Evolutionary conservation across 345 rosid genomes (phyloP).

Genomic region (Luvunga scandens): DNA sequence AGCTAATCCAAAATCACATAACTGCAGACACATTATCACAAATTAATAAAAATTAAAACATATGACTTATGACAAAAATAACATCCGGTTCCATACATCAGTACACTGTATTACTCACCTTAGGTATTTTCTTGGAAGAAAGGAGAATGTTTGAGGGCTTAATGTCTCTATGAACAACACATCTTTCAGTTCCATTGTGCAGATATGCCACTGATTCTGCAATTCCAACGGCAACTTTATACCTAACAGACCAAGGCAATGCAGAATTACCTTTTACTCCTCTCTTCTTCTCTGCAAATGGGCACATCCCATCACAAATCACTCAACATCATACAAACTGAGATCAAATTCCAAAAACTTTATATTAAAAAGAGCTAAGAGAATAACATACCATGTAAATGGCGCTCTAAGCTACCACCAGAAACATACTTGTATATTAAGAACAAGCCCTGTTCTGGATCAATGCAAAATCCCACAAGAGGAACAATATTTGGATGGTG

Average conservation of each 20-base stretch:
- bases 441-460: slow-evolving; percentile 84
- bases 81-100: not conserved
- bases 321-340: slow-evolving; percentile 12
- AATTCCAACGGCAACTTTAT: slow-evolving; percentile 76
- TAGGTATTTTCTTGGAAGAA: slow-evolving; percentile 77
- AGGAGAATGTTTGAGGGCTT: slow-evolving; percentile 95
- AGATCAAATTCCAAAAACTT: not conserved
- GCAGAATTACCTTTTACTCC: slow-evolving; percentile 37
- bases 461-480: slow-evolving; percentile 85
- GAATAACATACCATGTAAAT: slow-evolving; percentile 64
- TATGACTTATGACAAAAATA: not conserved
- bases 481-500: slow-evolving; percentile 67
- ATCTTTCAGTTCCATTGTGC: slow-evolving; percentile 81
- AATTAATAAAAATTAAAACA: not conserved
- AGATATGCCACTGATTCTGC: slow-evolving; percentile 77
- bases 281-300: slow-evolving; percentile 58
- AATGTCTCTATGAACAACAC: slow-evolving; percentile 93
- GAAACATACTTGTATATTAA: slow-evolving; percentile 90
- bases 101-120: slow-evolving; percentile 36
- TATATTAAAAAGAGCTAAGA: not conserved
- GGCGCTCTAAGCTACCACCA: slow-evolving; percentile 83
- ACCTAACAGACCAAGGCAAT: slow-evolving; percentile 76
- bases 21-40: slow-evolving; percentile 35
- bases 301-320: slow-evolving; percentile 13
- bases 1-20: slow-evolving; percentile 95